A percentile compares a stretch with the other conserved stretches of the same genome.
phyloP scores from a whole-genome alignment of 164 flowering plant genomes.

The Umbilicus rupestris region DNA sequence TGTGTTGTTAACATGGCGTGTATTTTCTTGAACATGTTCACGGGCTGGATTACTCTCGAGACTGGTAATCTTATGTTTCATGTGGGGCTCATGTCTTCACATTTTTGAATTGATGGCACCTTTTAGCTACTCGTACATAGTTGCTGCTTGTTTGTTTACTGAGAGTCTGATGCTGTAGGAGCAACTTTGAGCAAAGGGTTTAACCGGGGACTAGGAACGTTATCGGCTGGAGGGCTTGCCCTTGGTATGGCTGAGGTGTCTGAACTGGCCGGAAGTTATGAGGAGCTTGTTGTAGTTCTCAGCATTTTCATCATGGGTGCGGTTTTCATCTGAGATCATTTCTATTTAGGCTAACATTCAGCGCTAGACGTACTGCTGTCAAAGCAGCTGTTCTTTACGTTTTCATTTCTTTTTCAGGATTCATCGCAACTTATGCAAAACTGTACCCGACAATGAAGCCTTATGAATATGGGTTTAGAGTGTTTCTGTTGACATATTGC shows the following conservation, averaged over 20 bases:
- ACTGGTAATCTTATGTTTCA: not conserved
- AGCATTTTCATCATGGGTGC: conserved; percentile 49
- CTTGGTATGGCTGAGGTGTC: conserved; percentile 46
- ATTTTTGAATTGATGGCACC: not conserved
- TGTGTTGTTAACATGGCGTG: not conserved
- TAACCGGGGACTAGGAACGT: conserved; percentile 52
- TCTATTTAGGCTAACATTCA: not conserved
- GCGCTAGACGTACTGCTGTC: not conserved
- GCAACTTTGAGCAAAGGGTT: conserved; percentile 67
- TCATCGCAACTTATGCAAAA: conserved; percentile 49
- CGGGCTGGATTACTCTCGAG: not conserved
- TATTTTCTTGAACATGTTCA: not conserved
- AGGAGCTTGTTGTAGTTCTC: conserved; percentile 31
- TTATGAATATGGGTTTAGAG: conserved; percentile 90
- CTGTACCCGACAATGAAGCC: conserved; percentile 79
- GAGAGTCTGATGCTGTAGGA: conserved; percentile 23
- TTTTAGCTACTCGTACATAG: not conserved
- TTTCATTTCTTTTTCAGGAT: conserved; percentile 31
- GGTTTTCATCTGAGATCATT: not conserved
- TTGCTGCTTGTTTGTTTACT: not conserved
- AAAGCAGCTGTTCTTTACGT: not conserved
- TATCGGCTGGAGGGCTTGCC: conserved; percentile 64
- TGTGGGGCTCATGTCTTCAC: not conserved
- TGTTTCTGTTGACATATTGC: conserved; percentile 82
- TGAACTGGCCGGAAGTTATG: conserved; percentile 34